These are phyloP conservation scores for Euphorbia lathyris DNA, from an alignment of 345 rosid genomes.

Conservation along the genomic window DNA sequence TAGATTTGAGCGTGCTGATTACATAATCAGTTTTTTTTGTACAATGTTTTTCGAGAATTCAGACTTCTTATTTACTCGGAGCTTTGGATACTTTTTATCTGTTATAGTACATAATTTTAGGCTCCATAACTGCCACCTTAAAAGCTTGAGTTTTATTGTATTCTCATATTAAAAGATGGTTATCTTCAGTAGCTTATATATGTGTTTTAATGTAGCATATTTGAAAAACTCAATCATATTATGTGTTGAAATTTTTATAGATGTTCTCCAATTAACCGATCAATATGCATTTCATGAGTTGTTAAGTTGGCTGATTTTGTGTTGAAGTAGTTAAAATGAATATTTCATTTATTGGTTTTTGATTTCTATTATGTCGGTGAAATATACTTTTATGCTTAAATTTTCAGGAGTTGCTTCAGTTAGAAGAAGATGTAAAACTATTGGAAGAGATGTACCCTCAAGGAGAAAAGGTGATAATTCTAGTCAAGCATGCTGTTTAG, in stretches of 20 bases:
- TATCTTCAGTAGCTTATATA: background rate
- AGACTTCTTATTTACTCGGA: background rate
- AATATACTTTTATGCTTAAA: conserved; percentile 21
- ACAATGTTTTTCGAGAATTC: background rate
- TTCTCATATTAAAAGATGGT: background rate
- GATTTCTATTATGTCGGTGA: conserved; percentile 2
- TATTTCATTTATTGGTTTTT: background rate
- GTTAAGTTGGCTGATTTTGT: background rate
- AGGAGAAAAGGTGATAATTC: conserved; percentile 79
- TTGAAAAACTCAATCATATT: background rate
- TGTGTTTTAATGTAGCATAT: background rate
- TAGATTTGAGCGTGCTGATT: background rate
- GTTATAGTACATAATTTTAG: background rate
- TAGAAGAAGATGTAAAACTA: conserved; percentile 97
- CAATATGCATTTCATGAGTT: background rate
- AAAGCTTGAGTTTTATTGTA: background rate
- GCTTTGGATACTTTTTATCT: background rate
- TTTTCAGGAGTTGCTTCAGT: conserved; percentile 77
- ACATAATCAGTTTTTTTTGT: background rate
- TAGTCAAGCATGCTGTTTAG: background rate
- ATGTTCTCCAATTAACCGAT: background rate
- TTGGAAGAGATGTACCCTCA: conserved; percentile 97
- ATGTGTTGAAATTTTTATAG: background rate
- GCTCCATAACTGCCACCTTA: background rate
- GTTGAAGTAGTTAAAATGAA: background rate